A percentile compares a stretch with the other conserved stretches of the same genome.
Conservation (phyloP, 179 eudicot species). For the Gypsophila paniculata region DNA sequence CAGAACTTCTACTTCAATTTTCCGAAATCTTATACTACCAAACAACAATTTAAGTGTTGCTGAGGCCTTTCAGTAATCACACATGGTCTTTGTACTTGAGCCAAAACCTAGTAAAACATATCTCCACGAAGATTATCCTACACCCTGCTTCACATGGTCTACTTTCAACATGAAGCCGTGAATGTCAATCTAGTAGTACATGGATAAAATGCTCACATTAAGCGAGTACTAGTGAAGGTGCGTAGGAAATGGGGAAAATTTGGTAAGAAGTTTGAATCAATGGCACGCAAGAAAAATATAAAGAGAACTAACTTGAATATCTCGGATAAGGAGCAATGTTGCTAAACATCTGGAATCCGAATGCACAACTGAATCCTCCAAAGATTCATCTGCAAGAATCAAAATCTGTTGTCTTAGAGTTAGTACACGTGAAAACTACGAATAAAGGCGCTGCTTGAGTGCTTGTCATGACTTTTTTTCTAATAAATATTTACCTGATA, state of each 20-base stretch:
- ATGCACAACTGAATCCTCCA: constrained; percentile 88
- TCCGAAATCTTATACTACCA: too few species aligned
- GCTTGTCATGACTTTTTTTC: too few species aligned
- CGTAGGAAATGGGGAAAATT: too few species aligned
- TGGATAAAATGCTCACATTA: neutral
- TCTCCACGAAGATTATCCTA: neutral
- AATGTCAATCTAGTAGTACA: neutral
- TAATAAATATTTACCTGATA: too few species aligned
- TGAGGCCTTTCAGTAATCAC: neutral
- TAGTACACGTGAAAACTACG: constrained; percentile 41
- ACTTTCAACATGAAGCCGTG: neutral
- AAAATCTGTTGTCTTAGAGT: constrained; percentile 72
- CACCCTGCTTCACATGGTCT: neutral
- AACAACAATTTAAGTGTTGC: neutral
- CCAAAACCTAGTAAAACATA: neutral
- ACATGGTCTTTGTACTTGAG: neutral
- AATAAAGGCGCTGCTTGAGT: neutral
- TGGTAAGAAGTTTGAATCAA: neutral
- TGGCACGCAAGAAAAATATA: neutral
- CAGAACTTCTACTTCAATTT: too few species aligned
- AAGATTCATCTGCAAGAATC: constrained; percentile 96
- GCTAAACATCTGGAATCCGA: constrained; percentile 90
- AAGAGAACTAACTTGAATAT: constrained; percentile 60
- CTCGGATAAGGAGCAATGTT: constrained; percentile 87
- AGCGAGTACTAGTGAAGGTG: neutral